A percentile compares a stretch with the other conserved stretches of the same genome.
Evolutionary conservation across 1,284 basidiomycete genomes (phyloP).

Genomic region (Cryptococcus hybrid): DNA sequence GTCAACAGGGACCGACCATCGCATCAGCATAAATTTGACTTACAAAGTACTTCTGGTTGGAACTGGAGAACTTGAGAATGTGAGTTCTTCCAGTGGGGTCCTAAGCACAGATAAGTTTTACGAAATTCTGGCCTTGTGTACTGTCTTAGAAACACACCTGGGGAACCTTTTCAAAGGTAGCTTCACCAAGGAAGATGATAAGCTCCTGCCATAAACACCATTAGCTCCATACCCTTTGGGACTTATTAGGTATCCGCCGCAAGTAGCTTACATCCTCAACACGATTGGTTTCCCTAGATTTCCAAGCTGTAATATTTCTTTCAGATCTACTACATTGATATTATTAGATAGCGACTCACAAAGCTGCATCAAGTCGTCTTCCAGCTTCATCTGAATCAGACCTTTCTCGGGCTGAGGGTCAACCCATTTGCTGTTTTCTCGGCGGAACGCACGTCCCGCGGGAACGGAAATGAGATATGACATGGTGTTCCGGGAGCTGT

Average conservation of each 20-base stretch:
- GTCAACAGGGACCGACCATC: not conserved
- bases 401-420: constrained; percentile 48
- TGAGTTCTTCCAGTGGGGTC: constrained; percentile 44
- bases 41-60: constrained; percentile 48
- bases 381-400: constrained; percentile 34
- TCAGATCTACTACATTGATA: too few relatives aligned
- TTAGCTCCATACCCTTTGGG: not conserved
- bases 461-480: constrained; percentile 35
- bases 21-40: not conserved
- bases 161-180: constrained; percentile 41
- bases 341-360: constrained; percentile 22
- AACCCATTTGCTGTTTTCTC: constrained; percentile 43
- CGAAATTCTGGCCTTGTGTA: not conserved
- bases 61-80: constrained; percentile 47
- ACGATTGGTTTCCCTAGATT: constrained; percentile 25
- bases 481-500: constrained; percentile 16
- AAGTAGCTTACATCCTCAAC: constrained; percentile 39
- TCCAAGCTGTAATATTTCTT: constrained; percentile 32
- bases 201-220: constrained; percentile 29
- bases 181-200: constrained; percentile 51
- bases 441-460: constrained; percentile 41
- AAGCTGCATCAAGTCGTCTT: constrained; percentile 45
- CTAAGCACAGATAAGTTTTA: constrained; percentile 7
- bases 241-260: not conserved
- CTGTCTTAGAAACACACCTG: constrained; percentile 24